Conservation (phyloP, 805 yeast genomes). For the Kazachstania bromeliacearum region DNA sequence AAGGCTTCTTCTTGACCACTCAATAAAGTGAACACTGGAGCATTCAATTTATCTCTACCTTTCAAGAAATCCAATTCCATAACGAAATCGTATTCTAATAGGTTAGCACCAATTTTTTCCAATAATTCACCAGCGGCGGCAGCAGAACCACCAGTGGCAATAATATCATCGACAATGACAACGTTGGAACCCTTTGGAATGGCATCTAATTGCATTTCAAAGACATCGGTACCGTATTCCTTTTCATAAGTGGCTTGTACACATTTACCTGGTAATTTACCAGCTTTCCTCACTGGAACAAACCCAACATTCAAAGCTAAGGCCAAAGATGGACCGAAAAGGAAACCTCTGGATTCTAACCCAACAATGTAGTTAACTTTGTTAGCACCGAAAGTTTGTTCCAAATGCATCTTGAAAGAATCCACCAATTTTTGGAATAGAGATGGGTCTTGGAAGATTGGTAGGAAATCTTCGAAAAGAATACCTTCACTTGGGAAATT, state of each 20-base stretch:
- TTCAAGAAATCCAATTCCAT: constrained; percentile 92
- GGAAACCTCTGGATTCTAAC: constrained; percentile 91
- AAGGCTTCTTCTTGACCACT: constrained; percentile 63
- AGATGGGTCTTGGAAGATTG: constrained; percentile 77
- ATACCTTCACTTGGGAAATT: constrained; percentile 92
- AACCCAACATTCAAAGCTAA: constrained; percentile 82
- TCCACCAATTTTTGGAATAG: constrained; percentile 71
- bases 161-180: constrained; percentile 86
- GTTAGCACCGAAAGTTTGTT: constrained; percentile 38
- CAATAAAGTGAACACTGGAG: constrained; percentile 83
- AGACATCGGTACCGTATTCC: constrained; percentile 87
- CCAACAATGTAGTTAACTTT: constrained; percentile 87
- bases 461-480: constrained; percentile 91
- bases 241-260: constrained; percentile 65
- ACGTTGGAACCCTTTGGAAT: constrained; percentile 75
- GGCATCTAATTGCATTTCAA: constrained; percentile 79
- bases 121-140: constrained; percentile 85
- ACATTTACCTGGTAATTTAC: constrained; percentile 86
- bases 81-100: constrained; percentile 76
- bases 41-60: constrained; percentile 79
- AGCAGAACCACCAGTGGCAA: constrained; percentile 98
- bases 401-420: constrained; percentile 71
- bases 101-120: constrained; percentile 52
- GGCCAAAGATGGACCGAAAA: constrained; percentile 94
- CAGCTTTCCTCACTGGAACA: constrained; percentile 90